Percentiles rank a stretch among this genome's conserved stretches.
Conservation (phyloP, 345 rosid species). For the Syzygium oleosum region DNA sequence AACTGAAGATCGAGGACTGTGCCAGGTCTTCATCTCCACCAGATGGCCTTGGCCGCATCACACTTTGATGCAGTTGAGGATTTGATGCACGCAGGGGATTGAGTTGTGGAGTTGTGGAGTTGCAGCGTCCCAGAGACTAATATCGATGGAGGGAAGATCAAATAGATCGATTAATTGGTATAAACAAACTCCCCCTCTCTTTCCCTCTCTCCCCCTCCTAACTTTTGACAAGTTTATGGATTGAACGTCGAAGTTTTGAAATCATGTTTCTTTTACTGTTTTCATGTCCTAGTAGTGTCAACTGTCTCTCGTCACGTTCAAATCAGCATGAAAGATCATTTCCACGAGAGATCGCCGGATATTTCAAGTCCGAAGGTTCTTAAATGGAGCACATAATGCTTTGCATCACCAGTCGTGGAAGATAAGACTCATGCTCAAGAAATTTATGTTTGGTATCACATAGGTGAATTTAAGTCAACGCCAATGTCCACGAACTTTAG, state of each 20-base stretch:
- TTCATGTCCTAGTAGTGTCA: not conserved
- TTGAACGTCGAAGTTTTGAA: not conserved
- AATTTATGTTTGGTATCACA: not conserved
- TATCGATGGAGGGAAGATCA: slow-evolving; percentile 10
- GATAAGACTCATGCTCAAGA: not conserved
- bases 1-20: not conserved
- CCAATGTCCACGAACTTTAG: not conserved
- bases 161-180: not conserved
- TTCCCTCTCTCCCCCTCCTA: not conserved
- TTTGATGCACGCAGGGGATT: not conserved
- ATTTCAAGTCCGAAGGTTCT: not conserved
- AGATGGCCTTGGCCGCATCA: not conserved
- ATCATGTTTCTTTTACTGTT: not conserved
- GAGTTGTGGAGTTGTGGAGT: not conserved
- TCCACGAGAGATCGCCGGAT: not conserved
- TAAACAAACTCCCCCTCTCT: not conserved
- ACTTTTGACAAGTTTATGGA: not conserved
- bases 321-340: not conserved
- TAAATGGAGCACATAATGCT: not conserved
- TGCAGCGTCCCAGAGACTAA: not conserved
- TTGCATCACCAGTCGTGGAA: not conserved
- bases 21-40: not conserved
- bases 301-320: not conserved
- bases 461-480: not conserved
- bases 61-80: slow-evolving; percentile 1